Base-by-base conservation (phyloP, 768 basidiomycete species). In the Psilocybe sp. region DNA sequence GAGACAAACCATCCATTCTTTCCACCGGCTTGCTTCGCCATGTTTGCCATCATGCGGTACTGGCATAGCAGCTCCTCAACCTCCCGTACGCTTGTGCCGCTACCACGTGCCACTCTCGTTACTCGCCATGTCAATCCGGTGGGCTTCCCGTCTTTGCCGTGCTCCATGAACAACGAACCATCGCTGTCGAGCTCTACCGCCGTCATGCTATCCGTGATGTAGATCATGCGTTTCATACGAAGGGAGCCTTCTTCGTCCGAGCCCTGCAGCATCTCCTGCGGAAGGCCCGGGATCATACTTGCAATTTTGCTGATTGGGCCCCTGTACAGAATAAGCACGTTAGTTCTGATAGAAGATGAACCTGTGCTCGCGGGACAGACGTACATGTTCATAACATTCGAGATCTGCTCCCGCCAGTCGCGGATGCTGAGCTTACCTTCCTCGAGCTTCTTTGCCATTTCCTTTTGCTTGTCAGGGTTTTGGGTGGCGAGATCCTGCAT, bases 251-350 rank as follows among this genome's bases (percentile, higher is more conserved):
- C 96, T 67, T 98, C 95, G 61, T 98, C 96, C 19, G 87, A 89
- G 20, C 92, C 95, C 61, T 90, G 87, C 49, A 98, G 78, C 58
- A 98, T 71, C 38, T 92, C 92, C 58, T 93, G 89, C 11, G 92
- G 89, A 54, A 99, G 80, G 20, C 97, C 97, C 3, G 97, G 97
- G 52, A 99, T 99, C 93, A 98, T 98, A 13, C 90, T 92, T 23
- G 97, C 94, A 61, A 99, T 95, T 70, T 99, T 99, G 63, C 89
- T 92, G 47, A 99, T 84, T 7, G 97, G 95, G n/a, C 97, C 97
- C 92, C 95, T 97, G 62, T 8, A 56, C 56, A 46, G 1, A 41
- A 48, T 38, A 13, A 39, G 14, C n/a, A 40, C 12, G 20, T 53
- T 39, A 44, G 31, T 33, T 16, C 31, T 43, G 39, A 45, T 13